A percentile compares a stretch with the other conserved stretches of the same genome.
phyloP scores from a whole-genome alignment of 768 basidiomycete species.

The Brasilioporus rufonigricans region DNA sequence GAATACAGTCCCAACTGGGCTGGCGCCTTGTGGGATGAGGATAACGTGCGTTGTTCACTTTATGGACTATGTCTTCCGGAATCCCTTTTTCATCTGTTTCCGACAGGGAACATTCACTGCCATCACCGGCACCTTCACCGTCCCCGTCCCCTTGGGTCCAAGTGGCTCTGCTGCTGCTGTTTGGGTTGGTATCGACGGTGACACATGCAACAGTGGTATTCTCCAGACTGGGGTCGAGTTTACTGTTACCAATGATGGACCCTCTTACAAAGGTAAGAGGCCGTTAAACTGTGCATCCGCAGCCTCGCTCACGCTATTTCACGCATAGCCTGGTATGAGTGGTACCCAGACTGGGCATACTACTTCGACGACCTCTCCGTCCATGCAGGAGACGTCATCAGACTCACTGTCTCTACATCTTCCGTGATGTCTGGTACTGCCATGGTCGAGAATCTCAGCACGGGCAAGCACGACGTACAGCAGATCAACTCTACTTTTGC shows the following conservation, averaged over 20 bases:
- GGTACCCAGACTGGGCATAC: background rate
- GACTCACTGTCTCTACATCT: background rate
- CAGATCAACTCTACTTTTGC: background rate
- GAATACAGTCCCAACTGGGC: background rate
- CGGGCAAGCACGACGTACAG: background rate
- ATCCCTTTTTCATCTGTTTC: background rate
- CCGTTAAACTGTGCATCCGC: too few species aligned
- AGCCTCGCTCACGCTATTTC: background rate
- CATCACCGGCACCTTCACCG: slow-evolving; percentile 1
- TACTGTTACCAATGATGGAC: background rate
- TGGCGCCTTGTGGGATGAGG: background rate
- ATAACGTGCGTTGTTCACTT: background rate
- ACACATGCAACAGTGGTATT: background rate
- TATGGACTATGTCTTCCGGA: background rate
- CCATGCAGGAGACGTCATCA: background rate
- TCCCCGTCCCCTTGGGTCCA: background rate
- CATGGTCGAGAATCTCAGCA: background rate
- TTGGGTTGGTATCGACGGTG: slow-evolving; percentile 11
- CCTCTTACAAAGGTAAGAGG: slow-evolving; percentile 3
- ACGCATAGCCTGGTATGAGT: slow-evolving; percentile 13
- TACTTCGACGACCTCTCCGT: background rate
- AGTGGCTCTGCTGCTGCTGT: background rate
- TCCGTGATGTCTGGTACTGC: background rate
- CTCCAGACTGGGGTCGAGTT: slow-evolving; percentile 2
- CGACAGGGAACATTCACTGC: slow-evolving; percentile 1